These are phyloP conservation scores for Scutellaria barbata DNA, from an alignment of 257 asterid genomes.

Conservation along the genomic window DNA sequence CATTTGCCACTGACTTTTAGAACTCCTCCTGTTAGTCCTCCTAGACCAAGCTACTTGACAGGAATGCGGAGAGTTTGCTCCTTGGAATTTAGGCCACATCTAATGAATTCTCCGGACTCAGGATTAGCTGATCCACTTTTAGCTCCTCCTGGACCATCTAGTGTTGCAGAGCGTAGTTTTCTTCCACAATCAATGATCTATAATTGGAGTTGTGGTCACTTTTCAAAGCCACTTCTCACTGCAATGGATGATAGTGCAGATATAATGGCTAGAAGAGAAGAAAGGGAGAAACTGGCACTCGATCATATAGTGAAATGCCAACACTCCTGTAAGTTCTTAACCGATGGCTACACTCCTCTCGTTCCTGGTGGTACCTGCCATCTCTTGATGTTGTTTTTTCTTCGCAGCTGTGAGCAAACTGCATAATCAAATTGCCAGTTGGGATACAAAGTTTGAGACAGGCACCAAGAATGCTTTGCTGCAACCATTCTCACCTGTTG, in stretches of 20 bases:
- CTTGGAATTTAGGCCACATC: conserved; percentile 92
- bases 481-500: conserved; percentile 88
- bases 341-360: conserved; percentile 40
- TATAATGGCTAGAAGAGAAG: conserved; percentile 78
- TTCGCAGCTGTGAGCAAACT: conserved; percentile 81
- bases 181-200: conserved; percentile 94
- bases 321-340: conserved; percentile 68
- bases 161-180: conserved; percentile 85
- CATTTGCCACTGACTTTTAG: conserved; percentile 90
- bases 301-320: conserved; percentile 88
- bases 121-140: conserved; percentile 97
- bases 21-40: conserved; percentile 99
- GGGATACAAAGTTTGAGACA: conserved; percentile 95
- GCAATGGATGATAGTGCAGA: conserved; percentile 86
- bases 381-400: conserved; percentile 29
- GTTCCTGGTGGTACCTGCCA: conserved; percentile 8
- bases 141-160: conserved; percentile 76
- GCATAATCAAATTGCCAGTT: conserved; percentile 90
- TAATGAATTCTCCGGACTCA: conserved; percentile 84
- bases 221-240: conserved; percentile 97
- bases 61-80: conserved; percentile 97
- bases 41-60: conserved; percentile 86
- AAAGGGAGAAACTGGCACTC: conserved; percentile 80
- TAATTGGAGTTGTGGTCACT: conserved; percentile 97
- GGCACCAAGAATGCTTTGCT: conserved; percentile 79